Percentiles rank a stretch among this genome's conserved stretches.
These are phyloP conservation scores for Aspergillus nidulans DNA, from an alignment of 495 filamentous ascomycete species.

Conservation along the genomic window DNA sequence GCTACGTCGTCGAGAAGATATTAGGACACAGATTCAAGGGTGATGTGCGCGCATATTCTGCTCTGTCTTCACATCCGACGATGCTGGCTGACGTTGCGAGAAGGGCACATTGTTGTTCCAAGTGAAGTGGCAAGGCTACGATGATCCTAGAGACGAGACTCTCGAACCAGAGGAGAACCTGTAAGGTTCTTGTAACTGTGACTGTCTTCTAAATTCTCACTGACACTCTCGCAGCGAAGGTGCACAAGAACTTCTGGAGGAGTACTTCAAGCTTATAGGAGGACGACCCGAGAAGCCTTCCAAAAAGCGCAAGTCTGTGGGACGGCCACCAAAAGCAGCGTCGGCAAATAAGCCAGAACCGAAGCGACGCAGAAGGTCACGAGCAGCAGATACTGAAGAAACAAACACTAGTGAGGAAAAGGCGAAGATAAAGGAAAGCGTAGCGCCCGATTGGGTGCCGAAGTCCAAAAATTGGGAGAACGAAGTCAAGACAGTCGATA, in stretches of 20 bases:
- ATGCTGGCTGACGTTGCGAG: slow-evolving; percentile 14
- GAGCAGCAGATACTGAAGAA: slow-evolving; percentile 7
- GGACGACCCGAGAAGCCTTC: slow-evolving; percentile 43
- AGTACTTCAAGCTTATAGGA: slow-evolving; percentile 54
- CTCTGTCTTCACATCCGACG: background rate
- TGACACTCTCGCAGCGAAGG: slow-evolving; percentile 34
- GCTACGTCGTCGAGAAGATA: slow-evolving; percentile 61
- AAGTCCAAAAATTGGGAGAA: slow-evolving; percentile 55
- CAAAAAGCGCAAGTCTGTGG: slow-evolving; percentile 40
- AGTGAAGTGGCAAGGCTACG: slow-evolving; percentile 64
- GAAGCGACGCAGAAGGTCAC: slow-evolving; percentile 13
- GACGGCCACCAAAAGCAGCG: slow-evolving; percentile 26
- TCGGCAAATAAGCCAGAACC: slow-evolving; percentile 12
- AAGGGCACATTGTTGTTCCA: slow-evolving; percentile 44
- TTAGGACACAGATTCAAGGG: slow-evolving; percentile 41
- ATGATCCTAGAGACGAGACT: slow-evolving; percentile 50
- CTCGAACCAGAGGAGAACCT: slow-evolving; percentile 57
- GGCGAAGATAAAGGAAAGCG: slow-evolving; percentile 12
- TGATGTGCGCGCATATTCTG: slow-evolving; percentile 25
- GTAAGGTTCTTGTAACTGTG: slow-evolving; percentile 24
- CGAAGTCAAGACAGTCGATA: slow-evolving; percentile 50
- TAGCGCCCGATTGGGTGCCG: slow-evolving; percentile 38
- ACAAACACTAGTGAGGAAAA: slow-evolving; percentile 22
- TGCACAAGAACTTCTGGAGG: slow-evolving; percentile 48
- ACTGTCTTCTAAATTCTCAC: slow-evolving; percentile 5